Percentiles rank a stretch among this genome's conserved stretches.
Conservation (phyloP, 805 yeast species). For the Zygoascus tannicola region DNA sequence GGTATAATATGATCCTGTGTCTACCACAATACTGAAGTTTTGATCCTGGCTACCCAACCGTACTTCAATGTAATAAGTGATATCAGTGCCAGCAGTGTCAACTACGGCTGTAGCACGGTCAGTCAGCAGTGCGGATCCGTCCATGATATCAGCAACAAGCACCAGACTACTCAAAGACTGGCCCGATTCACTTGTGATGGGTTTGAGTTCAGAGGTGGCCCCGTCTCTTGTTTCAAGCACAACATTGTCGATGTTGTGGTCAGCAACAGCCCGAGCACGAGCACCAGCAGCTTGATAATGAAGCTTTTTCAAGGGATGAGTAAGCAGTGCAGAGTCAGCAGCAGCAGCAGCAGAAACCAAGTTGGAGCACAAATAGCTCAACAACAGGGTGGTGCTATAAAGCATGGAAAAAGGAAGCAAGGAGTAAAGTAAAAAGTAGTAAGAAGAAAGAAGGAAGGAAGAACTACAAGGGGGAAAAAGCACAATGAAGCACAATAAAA, state of each 20-base stretch:
- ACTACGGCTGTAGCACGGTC: conserved; percentile 7
- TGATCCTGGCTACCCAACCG: conserved; percentile 19
- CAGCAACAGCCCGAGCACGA: too few species aligned
- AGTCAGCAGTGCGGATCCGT: conserved; percentile 1
- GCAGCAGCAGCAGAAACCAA: too few species aligned
- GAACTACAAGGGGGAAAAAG: not conserved
- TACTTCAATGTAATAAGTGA: conserved; percentile 22
- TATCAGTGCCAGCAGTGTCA: conserved; percentile 21
- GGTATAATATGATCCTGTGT: conserved; percentile 56
- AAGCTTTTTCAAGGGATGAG: not conserved
- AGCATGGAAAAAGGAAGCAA: not conserved
- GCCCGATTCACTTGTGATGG: not conserved
- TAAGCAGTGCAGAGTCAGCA: not conserved
- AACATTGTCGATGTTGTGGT: too few species aligned
- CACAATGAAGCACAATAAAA: not conserved
- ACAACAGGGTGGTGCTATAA: too few species aligned
- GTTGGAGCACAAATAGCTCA: too few species aligned
- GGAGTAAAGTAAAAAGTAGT: not conserved
- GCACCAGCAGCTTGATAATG: not conserved
- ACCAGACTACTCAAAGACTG: conserved; percentile 4
- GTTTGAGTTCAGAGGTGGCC: not conserved
- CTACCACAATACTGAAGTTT: conserved; percentile 45
- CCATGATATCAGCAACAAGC: conserved; percentile 12
- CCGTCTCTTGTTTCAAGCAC: not conserved
- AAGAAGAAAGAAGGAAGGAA: not conserved